Evolutionary conservation across 208 protist genomes (phyloP), one percentile per base, ranked within the genome.

Genomic region (Balamuthia mandrillaris): DNA sequence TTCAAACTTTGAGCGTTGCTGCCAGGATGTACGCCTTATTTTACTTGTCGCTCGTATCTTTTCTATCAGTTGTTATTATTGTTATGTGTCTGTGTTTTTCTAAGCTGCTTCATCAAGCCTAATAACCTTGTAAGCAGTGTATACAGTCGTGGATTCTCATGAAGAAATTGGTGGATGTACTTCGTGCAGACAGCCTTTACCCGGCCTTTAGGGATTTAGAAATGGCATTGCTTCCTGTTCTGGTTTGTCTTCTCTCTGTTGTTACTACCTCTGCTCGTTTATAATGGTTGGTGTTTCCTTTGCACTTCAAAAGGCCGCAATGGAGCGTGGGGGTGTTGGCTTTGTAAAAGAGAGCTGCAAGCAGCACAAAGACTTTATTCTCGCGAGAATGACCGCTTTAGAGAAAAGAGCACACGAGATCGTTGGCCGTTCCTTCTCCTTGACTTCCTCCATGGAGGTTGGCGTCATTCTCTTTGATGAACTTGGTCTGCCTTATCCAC

Each of bases 61-160:
- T 29, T 9, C 33, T 9, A 63, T 63, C 56, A 29, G n/a, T n/a
- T n/a, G n/a, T n/a, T n/a, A n/a, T n/a, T n/a, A n/a, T n/a, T n/a
- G n/a, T n/a, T n/a, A n/a, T n/a, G n/a, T 56, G 49, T n/a, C n/a
- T 56, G 18, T 56, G 49, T 56, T 56, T n/a, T 56, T 56, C 49
- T 56, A n/a, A 24, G 49, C 49, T n/a, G 49, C 49, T 24, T n/a
- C n/a, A n/a, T n/a, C n/a, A n/a, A n/a, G n/a, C n/a, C n/a, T n/a
- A n/a, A n/a, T n/a, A n/a, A n/a, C n/a, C n/a, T n/a, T n/a, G n/a
- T 14, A 81, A 49, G 72, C 72, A 2, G 72, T 81, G n/a, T n/a
- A n/a, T n/a, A n/a, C 72, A 81, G 9, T 81, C 72, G 51, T 81
- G 72, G 72, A 81, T 81, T 21, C 51, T 81, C 21, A 81, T 81